Evolutionary conservation across 331 rosid genomes (phyloP).

Genomic region (Malus hybrid): DNA sequence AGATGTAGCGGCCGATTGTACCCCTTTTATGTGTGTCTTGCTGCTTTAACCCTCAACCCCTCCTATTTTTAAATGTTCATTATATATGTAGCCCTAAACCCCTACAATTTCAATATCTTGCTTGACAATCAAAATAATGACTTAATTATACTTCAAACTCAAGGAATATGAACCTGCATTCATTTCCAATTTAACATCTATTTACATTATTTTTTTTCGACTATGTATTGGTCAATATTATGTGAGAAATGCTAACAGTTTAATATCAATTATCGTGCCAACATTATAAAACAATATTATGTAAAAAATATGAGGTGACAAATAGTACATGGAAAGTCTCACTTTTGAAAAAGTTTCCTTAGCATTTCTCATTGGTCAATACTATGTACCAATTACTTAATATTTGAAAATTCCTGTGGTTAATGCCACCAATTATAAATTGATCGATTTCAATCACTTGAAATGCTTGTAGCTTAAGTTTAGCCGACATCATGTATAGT

Average conservation of each 20-base stretch:
- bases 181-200: background rate
- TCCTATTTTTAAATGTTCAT: background rate
- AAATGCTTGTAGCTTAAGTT: background rate
- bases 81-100: background rate
- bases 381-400: background rate
- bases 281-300: no score
- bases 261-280: no score
- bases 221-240: no score
- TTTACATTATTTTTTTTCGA: background rate
- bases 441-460: background rate
- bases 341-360: no score
- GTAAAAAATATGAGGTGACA: no score
- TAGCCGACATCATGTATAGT: background rate
- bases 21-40: no score
- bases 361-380: background rate
- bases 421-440: background rate
- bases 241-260: no score
- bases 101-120: background rate
- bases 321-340: no score
- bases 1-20: background rate
- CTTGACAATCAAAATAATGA: slow-evolving; percentile 10
- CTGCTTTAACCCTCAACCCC: background rate
- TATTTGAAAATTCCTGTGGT: background rate
- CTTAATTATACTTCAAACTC: slow-evolving; percentile 8
- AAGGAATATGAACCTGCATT: slow-evolving; percentile 5